These are phyloP conservation scores for Trichocladium antarcticum DNA, from an alignment of 495 filamentous ascomycete genomes.

Conservation along the genomic window DNA sequence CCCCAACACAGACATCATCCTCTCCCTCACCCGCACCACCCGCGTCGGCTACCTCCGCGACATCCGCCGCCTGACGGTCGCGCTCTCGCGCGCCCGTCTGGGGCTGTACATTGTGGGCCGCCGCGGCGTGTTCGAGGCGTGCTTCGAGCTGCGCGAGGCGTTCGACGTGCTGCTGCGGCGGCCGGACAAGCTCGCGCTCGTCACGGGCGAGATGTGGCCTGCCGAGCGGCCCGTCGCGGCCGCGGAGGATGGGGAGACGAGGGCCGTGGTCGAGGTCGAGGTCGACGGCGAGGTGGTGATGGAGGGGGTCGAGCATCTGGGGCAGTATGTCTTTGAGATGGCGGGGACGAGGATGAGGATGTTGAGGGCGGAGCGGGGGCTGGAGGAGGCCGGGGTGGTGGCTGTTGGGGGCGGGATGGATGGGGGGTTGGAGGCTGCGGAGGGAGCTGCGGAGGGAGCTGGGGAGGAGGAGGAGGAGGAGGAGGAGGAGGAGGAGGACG, in stretches of 20 bases:
- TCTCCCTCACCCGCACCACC: slow-evolving; percentile 80
- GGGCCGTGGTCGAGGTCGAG: slow-evolving; percentile 23
- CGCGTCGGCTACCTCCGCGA: slow-evolving; percentile 89
- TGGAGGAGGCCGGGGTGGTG: slow-evolving; percentile 15
- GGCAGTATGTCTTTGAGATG: slow-evolving; percentile 97
- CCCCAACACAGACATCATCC: slow-evolving; percentile 63
- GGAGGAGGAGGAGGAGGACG: slow-evolving; percentile 33
- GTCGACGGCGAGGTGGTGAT: slow-evolving; percentile 56
- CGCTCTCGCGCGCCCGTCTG: slow-evolving; percentile 85
- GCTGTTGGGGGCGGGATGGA: too few species aligned
- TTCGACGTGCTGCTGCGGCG: slow-evolving; percentile 64
- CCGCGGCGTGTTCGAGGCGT: slow-evolving; percentile 77
- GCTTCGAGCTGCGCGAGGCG: slow-evolving; percentile 75
- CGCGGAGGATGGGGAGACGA: slow-evolving; percentile 44
- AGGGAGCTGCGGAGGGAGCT: slow-evolving; percentile 32
- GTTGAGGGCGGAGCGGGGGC: slow-evolving; percentile 33
- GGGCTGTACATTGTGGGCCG: slow-evolving; percentile 91
- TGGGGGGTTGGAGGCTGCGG: slow-evolving; percentile 28
- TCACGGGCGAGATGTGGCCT: slow-evolving; percentile 79
- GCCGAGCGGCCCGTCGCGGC: slow-evolving; percentile 48
- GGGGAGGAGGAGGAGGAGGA: slow-evolving; percentile 35
- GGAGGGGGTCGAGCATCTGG: slow-evolving; percentile 87
- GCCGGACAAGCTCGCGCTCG: slow-evolving; percentile 66
- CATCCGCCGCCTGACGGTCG: slow-evolving; percentile 86
- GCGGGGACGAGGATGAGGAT: slow-evolving; percentile 65